phyloP scores from a whole-genome alignment of 2,329 filamentous ascomycete species.

The Elsinoe australis region DNA sequence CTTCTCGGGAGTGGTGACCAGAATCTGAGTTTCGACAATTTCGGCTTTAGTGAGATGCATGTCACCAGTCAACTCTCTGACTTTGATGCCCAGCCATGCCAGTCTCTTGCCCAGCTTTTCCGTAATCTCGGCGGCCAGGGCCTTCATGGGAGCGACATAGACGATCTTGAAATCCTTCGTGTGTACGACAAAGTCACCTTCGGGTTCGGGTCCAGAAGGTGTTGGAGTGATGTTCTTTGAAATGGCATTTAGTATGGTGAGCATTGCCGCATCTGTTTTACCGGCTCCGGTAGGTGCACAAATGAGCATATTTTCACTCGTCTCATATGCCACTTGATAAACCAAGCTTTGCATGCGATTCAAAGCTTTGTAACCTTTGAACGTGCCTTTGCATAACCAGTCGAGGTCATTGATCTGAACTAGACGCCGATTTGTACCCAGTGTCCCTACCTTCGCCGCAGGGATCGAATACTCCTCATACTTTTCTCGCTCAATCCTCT shows the following conservation, averaged over 20 bases:
- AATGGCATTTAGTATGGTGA: conserved; percentile 86
- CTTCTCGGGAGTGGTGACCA: conserved; percentile 97
- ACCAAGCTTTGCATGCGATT: conserved; percentile 98
- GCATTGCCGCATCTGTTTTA: conserved; percentile 97
- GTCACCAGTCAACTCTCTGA: conserved; percentile 90
- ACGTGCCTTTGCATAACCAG: conserved; percentile 80
- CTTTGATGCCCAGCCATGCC: conserved; percentile 86
- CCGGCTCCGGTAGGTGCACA: conserved; percentile 90
- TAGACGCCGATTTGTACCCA: conserved; percentile 65
- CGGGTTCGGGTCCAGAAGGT: conserved; percentile 64
- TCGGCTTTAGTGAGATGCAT: conserved; percentile 98
- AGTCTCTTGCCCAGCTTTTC: conserved; percentile 87
- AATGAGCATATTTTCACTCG: conserved; percentile 96
- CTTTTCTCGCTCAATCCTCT: conserved; percentile 59
- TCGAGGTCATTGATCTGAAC: conserved; percentile 77
- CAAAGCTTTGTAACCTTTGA: conserved; percentile 84
- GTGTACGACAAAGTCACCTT: conserved; percentile 73
- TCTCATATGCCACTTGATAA: conserved; percentile 90
- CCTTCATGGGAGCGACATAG: conserved; percentile 98
- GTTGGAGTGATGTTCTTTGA: conserved; percentile 76
- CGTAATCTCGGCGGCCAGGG: conserved; percentile 89
- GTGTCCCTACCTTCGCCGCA: conserved; percentile 66
- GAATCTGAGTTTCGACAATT: conserved; percentile 92
- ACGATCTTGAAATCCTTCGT: conserved; percentile 94
- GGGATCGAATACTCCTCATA: conserved; percentile 90